A percentile compares a stretch with the other conserved stretches of the same genome.
phyloP scores from a whole-genome alignment of 2,329 filamentous ascomycete species.

The Lomentospora prolificans region DNA sequence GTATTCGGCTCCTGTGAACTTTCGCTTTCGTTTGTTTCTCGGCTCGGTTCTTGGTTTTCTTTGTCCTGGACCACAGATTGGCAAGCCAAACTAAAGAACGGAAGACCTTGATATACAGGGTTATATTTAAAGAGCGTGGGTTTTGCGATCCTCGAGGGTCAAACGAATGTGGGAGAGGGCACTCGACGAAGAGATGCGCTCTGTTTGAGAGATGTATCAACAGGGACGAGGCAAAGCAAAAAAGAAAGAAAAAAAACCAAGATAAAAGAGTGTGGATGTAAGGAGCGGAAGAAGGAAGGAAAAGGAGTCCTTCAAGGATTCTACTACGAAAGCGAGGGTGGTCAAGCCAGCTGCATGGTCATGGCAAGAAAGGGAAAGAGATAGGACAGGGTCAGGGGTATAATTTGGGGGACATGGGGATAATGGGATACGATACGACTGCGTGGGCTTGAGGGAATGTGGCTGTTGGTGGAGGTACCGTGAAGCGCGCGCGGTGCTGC shows the following conservation, averaged over 20 bases:
- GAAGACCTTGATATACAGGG: not conserved
- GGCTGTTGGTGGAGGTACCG: not conserved
- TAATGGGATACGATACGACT: not conserved
- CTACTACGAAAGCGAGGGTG: not conserved
- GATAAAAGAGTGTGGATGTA: not conserved
- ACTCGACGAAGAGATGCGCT: not conserved
- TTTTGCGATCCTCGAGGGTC: conserved; percentile 1
- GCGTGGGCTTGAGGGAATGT: not conserved
- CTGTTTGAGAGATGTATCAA: conserved; percentile 5
- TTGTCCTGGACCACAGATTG: not conserved
- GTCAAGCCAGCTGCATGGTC: not conserved
- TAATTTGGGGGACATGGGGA: not conserved
- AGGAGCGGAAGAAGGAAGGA: not conserved
- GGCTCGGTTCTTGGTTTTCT: not conserved
- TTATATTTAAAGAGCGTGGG: conserved; percentile 4
- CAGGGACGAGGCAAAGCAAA: not conserved
- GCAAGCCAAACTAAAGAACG: not conserved
- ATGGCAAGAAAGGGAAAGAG: not conserved
- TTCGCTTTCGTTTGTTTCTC: not conserved
- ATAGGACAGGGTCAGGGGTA: not conserved
- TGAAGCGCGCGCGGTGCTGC: not conserved
- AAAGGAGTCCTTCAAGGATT: conserved; percentile 4
- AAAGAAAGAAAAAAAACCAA: not conserved
- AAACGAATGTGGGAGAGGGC: conserved; percentile 8
- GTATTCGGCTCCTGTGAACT: not conserved